Base-by-base conservation (phyloP, 176 grass and related monocot genomes). In the Pontederia paniculata region DNA sequence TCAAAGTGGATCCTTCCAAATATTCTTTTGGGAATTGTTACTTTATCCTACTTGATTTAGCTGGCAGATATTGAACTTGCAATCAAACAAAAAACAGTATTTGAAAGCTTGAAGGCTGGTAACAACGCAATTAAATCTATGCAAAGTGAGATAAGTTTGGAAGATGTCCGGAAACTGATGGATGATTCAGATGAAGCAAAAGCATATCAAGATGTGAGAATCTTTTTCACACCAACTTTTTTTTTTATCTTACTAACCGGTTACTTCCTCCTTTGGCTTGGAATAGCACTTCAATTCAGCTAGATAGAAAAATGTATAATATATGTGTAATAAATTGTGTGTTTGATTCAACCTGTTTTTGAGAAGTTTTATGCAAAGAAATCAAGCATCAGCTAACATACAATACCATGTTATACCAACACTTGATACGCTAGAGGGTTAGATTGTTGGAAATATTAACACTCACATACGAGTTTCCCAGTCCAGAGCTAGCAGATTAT, bases 111-210 rank as follows among this genome's bases (percentile, higher is more conserved):
- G 66, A 98, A 91, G 72, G 51, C 93, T 50, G 93, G 86, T 69
- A 91, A 45, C 56, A 66, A 77, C 77, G 86, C 93, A 57, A 82
- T 91, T 63, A 88, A 98, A 83, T 76, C 86, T 71, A 98, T 98
- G 73, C 86, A 98, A 80, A 98, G 59, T 82, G 83, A 98, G 74
- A 80, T 91, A 67, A 98, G 89, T 60, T 78, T 98, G 25, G 87
- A 88, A 57, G 93, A 98, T 82, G 93, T 98, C 68, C 93, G 88
- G 50, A 98, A 91, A 62, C 73, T 98, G 70, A 84, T 98, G 93
- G 93, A 91, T 79, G 86, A 98, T 80, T 84, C 93, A 67, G 80
- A 71, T 9, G 86, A 98, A 51, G 93, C 93, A 51, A 91, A 91
- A 73, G 86, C 93, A 51, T 98, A 91, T 80, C 93, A 98, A 70